Conservation (phyloP, 2,329 filamentous ascomycete species). For the Paradendryphiella salina region DNA sequence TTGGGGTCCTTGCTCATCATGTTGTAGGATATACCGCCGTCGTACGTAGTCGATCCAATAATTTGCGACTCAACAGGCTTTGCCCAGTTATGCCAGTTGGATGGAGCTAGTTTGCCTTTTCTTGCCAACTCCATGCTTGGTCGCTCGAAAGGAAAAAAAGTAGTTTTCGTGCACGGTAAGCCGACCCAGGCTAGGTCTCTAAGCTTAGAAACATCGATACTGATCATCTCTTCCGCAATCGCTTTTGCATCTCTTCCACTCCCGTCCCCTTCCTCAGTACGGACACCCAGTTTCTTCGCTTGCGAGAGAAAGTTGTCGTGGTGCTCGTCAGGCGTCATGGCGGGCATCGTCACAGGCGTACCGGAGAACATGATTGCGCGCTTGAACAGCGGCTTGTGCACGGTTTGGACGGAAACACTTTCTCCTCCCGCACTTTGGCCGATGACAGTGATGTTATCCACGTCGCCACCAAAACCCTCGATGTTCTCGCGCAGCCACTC, state of each 20-base stretch:
- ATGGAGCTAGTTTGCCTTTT: neutral
- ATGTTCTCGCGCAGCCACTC: constrained; percentile 45
- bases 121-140: constrained; percentile 13
- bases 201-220: constrained; percentile 8
- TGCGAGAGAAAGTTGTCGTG: constrained; percentile 15
- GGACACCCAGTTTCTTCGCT: constrained; percentile 8
- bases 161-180: constrained; percentile 13
- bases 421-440: constrained; percentile 41
- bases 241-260: neutral
- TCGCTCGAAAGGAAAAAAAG: constrained; percentile 12
- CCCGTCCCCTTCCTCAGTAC: neutral
- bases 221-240: constrained; percentile 12
- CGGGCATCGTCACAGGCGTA: constrained; percentile 22
- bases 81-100: constrained; percentile 2
- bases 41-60: constrained; percentile 19
- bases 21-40: constrained; percentile 24
- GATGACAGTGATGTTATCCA: constrained; percentile 6
- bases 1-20: constrained; percentile 18
- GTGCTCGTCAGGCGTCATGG: constrained; percentile 17
- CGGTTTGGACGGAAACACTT: constrained; percentile 16
- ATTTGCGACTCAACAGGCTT: constrained; percentile 18
- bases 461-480: constrained; percentile 43
- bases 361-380: constrained; percentile 20
- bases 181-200: constrained; percentile 22
- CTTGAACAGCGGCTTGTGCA: constrained; percentile 18